Evolutionary conservation across 1,139 yeast species (phyloP), one percentile per base, ranked within the genome.

Genomic region (Hansenula sp.): DNA sequence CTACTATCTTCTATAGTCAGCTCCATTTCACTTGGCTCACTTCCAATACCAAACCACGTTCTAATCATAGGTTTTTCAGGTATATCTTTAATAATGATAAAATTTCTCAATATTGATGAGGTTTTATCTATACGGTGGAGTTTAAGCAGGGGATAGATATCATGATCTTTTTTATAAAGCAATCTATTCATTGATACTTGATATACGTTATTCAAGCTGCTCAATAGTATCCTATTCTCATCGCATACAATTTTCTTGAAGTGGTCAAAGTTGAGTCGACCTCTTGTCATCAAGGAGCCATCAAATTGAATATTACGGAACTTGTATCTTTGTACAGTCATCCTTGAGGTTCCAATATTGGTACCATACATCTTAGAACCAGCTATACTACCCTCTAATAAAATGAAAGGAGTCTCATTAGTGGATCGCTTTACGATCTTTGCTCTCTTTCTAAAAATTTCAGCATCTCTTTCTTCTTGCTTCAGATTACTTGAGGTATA

Each of bases 401-500:
- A n/a, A n/a, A n/a, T n/a, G n/a, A n/a, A n/a, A n/a, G n/a, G n/a
- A n/a, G n/a, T n/a, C n/a, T n/a, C n/a, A n/a, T n/a, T n/a, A n/a
- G n/a, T n/a, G n/a, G 26, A 4, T 19, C 8, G 7, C 33, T 11
- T n/a, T 27, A 14, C n/a, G n/a, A n/a, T n/a, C n/a, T n/a, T n/a
- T n/a, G n/a, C n/a, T n/a, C n/a, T n/a, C n/a, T n/a, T n/a, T n/a
- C n/a, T n/a, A n/a, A n/a, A n/a, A n/a, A n/a, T n/a, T n/a, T 36
- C 40, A 6, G 33, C 29, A 21, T 46, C 44, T n/a, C 41, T 46
- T n/a, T 37, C 21, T 25, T 37, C 32, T 14, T 44, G 37, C 18
- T 41, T 50, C 24, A 47, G 25, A 1, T 41, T 25, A 1, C 34
- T 34, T 11, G 38, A 36, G n/a, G 30, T 44, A 34, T 51, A 49